Base-by-base conservation (phyloP, 1,139 yeast genomes). In the Yamadazyma siamensis region DNA sequence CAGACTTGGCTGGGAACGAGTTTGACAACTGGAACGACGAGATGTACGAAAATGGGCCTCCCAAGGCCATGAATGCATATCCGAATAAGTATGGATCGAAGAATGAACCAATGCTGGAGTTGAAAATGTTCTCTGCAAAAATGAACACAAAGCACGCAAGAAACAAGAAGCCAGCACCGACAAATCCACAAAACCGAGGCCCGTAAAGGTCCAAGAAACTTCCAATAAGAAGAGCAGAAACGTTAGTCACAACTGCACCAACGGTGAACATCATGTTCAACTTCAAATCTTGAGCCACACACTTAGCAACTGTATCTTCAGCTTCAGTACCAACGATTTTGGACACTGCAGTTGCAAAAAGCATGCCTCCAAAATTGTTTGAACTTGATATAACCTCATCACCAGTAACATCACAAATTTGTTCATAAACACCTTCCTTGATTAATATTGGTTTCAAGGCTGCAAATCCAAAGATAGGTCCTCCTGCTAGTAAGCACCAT, bases 401-500 rank as follows among this genome's bases (percentile, higher is more conserved):
- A 29, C 44, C 29, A 16, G 52, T 34, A 18, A 51, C 26, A 27
- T 61, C 56, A 49, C 74, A 67, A 9, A 49, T 43, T 17, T 49
- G 33, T 43, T 65, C 70, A 36, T 67, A 67, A 17, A 67, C 59
- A 15, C 61, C 61, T 41, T 65, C 69, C 25, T 47, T 52, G 22
- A 66, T 54, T 23, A 66, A 53, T 13, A 65, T 49, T 6, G 72
- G 71, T 34, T 66, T 65, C 36, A 67, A 56, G n/a, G 73, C 72
- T 28, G 73, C 73, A 49, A 66, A 67, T 13, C 74, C 74, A 40
- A 67, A 67, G 21, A 67, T 64, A 4, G 71, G 68, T 2, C 74
- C 74, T 6, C 70, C 74, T 1, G 72, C 61, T 14, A 67, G 45
- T 14, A 66, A 49, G 35, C 71, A 65, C 72, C 72, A 65, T 29